A percentile compares a stretch with the other conserved stretches of the same genome.
These are phyloP conservation scores for Hypoxylon lenormandii DNA, from an alignment of 495 filamentous ascomycete species.

Conservation along the genomic window DNA sequence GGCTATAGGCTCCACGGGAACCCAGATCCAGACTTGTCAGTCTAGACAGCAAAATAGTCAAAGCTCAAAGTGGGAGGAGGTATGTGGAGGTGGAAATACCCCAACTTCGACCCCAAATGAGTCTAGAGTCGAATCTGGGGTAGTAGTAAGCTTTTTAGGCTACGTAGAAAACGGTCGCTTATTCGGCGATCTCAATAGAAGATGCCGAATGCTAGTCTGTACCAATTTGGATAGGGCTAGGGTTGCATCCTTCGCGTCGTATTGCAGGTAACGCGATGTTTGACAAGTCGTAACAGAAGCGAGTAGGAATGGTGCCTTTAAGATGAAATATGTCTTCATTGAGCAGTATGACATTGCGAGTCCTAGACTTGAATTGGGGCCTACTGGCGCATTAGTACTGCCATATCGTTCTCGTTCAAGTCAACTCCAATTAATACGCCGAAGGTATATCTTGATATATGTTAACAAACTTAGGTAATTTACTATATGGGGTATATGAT, in stretches of 20 bases:
- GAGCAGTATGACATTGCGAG: background rate
- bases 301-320: background rate
- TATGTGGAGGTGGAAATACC: slow-evolving; percentile 24
- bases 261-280: background rate
- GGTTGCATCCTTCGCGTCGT: slow-evolving; percentile 2
- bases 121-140: background rate
- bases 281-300: background rate
- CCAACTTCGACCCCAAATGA: slow-evolving; percentile 11
- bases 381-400: background rate
- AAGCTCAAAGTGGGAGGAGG: slow-evolving; percentile 5
- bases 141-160: slow-evolving; percentile 17
- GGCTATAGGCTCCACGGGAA: slow-evolving; percentile 2
- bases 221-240: slow-evolving; percentile 27
- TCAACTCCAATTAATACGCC: background rate
- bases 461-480: background rate
- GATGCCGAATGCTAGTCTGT: slow-evolving; percentile 10
- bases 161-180: slow-evolving; percentile 3
- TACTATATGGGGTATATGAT: slow-evolving; percentile 33
- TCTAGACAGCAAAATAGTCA: too few species aligned
- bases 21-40: background rate
- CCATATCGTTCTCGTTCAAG: background rate
- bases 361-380: background rate
- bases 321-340: background rate
- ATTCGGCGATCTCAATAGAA: slow-evolving; percentile 15
- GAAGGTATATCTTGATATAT: slow-evolving; percentile 12